Percentiles rank a stretch among this genome's conserved stretches.
Evolutionary conservation across 495 filamentous ascomycete species (phyloP).

Genomic region (Darksidea phi): DNA sequence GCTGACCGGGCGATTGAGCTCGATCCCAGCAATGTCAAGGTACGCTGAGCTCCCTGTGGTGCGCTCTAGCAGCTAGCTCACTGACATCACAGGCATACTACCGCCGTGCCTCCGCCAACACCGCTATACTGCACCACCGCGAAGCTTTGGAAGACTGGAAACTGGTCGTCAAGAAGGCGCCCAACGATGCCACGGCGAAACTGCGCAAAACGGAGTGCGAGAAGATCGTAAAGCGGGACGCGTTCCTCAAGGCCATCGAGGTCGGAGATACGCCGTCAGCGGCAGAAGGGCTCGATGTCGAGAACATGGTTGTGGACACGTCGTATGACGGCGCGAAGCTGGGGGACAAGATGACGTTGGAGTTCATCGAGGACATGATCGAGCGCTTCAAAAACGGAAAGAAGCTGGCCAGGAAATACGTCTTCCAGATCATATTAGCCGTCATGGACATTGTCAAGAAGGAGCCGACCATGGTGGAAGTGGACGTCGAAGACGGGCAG

Average conservation of each 20-base stretch:
- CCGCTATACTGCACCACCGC: constrained; percentile 80
- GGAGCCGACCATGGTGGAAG: constrained; percentile 96
- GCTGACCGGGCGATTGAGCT: constrained; percentile 92
- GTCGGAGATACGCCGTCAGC: constrained; percentile 87
- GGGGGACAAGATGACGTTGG: constrained; percentile 83
- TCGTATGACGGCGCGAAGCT: constrained; percentile 82
- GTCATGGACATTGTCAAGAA: constrained; percentile 85
- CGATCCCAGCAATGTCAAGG: constrained; percentile 84
- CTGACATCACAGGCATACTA: constrained; percentile 74
- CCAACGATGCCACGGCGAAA: constrained; percentile 84
- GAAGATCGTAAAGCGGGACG: constrained; percentile 82
- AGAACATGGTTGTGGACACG: constrained; percentile 75
- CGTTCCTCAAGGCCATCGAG: constrained; percentile 94
- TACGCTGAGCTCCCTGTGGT: constrained; percentile 39
- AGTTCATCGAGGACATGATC: constrained; percentile 97
- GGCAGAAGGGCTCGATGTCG: constrained; percentile 84
- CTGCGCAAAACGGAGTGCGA: constrained; percentile 87
- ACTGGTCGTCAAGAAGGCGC: constrained; percentile 80
- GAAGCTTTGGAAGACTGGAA: constrained; percentile 92
- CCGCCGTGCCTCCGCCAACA: constrained; percentile 84
- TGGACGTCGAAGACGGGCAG: constrained; percentile 71
- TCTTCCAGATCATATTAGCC: constrained; percentile 88
- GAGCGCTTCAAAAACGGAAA: constrained; percentile 93
- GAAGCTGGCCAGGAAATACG: constrained; percentile 93
- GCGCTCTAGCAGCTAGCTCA: constrained; percentile 5